Percentiles rank a stretch among this genome's conserved stretches.
phyloP scores from a whole-genome alignment of 805 yeast species.

The Kodamaea laetipori region DNA sequence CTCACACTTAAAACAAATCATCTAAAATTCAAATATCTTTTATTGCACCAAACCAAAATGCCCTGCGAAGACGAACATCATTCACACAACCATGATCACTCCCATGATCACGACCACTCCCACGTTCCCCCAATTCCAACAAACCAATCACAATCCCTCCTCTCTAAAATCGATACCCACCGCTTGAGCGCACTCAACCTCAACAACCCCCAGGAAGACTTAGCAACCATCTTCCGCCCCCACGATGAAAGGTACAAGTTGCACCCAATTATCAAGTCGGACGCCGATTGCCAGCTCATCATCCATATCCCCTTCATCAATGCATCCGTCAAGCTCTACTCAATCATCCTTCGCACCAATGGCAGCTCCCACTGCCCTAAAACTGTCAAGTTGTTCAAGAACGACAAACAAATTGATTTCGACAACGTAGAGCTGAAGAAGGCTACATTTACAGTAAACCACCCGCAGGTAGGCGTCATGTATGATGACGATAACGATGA shows the following conservation, averaged over 20 bases:
- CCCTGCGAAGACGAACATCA: slow-evolving; percentile 34
- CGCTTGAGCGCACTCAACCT: slow-evolving; percentile 67
- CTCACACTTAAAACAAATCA: background rate
- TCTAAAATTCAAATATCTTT: background rate
- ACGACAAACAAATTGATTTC: slow-evolving; percentile 71
- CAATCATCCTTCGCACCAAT: slow-evolving; percentile 68
- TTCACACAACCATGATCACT: slow-evolving; percentile 23
- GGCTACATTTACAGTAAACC: slow-evolving; percentile 55
- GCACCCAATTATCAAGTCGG: slow-evolving; percentile 56
- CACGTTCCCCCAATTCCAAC: slow-evolving; percentile 73
- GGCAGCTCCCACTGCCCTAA: slow-evolving; percentile 68
- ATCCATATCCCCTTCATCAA: slow-evolving; percentile 75
- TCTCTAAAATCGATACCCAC: slow-evolving; percentile 58
- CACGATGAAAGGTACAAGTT: slow-evolving; percentile 51
- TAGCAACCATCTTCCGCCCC: slow-evolving; percentile 54
- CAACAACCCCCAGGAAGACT: slow-evolving; percentile 51
- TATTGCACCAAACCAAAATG: too few relatives aligned
- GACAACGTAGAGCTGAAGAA: slow-evolving; percentile 53
- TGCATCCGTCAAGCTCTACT: slow-evolving; percentile 70
- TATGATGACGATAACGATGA: slow-evolving; percentile 40
- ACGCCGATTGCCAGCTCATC: slow-evolving; percentile 80
- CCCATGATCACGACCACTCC: slow-evolving; percentile 20
- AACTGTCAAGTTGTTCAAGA: slow-evolving; percentile 70
- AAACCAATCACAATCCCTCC: slow-evolving; percentile 64
- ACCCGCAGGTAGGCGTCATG: slow-evolving; percentile 62